Evolutionary conservation across 257 asterid genomes (phyloP), one percentile per base, ranked within the genome.

Genomic region (Thymus mandschuricus): DNA sequence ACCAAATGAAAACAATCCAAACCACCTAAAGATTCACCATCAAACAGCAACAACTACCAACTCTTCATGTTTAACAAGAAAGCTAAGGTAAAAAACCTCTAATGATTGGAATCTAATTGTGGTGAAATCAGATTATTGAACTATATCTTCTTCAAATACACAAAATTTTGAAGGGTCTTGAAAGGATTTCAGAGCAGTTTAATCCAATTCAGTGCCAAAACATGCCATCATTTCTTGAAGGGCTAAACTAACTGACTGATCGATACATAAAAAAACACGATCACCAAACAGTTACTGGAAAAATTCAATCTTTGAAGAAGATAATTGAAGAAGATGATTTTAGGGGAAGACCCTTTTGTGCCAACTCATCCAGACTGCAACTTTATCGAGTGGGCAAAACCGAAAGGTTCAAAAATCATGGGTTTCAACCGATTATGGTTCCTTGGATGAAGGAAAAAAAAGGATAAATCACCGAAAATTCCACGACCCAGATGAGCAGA

Each of bases 1-100:
- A 34, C 49, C 66, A 38, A 79, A 79, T 64, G 67, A 81, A 49
- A 74, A 66, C 70, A 68, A 74, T 70, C 72, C 71, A 46, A 76
- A 68, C 75, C 71, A 54, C 60, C 79, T 52, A 50, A 15, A 46
- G 46, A 50, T 40, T 65, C 5, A 27, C 28, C 41, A 80, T 66
- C 73, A 29, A 73, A 65, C 73, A 66, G 38, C 59, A 65, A 64
- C 64, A 64, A 60, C 55, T 33, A 45, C 76, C 65, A 61, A 73
- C 70, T 76, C 64, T 12, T 64, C 46, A 57, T 29, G 31, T 40
- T 50, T 21, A 48, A 46, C 4, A 68, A 68, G 21, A 21, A 21
- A 21, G 21, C 21, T 21, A 70, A 66, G 67, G 64, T 67, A 46
- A 29, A 44, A 64, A 73, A 46, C 64, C 52, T 74, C 15, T 15